phyloP scores from a whole-genome alignment of 2,329 filamentous ascomycete genomes.

The Aspergillus costaricaensis region DNA sequence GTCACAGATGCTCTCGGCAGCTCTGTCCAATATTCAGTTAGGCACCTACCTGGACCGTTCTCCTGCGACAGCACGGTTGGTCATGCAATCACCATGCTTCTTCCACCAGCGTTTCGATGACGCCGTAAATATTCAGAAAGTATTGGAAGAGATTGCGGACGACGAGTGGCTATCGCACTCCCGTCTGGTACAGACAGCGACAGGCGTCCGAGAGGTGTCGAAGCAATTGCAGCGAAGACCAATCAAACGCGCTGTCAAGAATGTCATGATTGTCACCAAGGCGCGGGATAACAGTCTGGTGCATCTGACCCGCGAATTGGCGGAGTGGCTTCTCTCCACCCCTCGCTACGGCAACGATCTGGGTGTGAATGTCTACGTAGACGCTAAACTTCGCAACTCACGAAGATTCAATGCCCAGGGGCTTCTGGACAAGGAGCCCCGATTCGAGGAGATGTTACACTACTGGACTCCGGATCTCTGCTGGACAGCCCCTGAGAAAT shows the following conservation, averaged over 20 bases:
- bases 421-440: conserved; percentile 71
- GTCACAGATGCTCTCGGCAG: conserved; percentile 64
- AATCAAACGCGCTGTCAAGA: conserved; percentile 86
- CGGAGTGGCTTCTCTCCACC: conserved; percentile 83
- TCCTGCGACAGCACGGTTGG: conserved; percentile 54
- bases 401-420: conserved; percentile 80
- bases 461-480: conserved; percentile 98
- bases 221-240: conserved; percentile 91
- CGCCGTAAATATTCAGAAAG: conserved; percentile 90
- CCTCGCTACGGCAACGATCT: conserved; percentile 85
- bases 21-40: conserved; percentile 55
- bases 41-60: conserved; percentile 46
- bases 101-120: conserved; percentile 98
- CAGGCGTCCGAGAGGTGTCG: conserved; percentile 90
- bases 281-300: conserved; percentile 94
- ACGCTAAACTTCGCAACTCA: conserved; percentile 85
- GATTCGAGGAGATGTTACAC: conserved; percentile 79
- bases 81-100: conserved; percentile 90
- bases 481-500: conserved; percentile 90
- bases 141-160: conserved; percentile 89
- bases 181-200: conserved; percentile 90
- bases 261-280: conserved; percentile 98
- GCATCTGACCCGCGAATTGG: conserved; percentile 80
- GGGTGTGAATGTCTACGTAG: conserved; percentile 98
- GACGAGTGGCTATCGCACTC: conserved; percentile 90